Conservation (phyloP, 495 filamentous ascomycete genomes). For the Penicillium pancosmium region DNA sequence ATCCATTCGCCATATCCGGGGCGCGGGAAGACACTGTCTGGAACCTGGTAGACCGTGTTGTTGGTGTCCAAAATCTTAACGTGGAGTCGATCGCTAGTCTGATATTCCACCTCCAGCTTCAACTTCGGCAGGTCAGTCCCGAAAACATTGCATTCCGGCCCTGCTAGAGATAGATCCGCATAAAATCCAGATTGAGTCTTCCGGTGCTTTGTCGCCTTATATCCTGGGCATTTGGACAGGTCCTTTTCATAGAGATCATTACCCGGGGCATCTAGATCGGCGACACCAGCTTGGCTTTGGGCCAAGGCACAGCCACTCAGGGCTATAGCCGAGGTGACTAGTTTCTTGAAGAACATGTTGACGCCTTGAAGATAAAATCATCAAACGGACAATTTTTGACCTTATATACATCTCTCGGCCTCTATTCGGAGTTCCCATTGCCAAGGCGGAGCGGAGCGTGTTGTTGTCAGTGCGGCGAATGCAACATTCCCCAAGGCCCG, state of each 20-base stretch:
- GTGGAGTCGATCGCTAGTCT: slow-evolving; percentile 48
- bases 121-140: slow-evolving; percentile 55
- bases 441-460: slow-evolving; percentile 6
- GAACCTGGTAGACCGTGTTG: slow-evolving; percentile 60
- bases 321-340: slow-evolving; percentile 16
- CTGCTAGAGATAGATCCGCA: not conserved
- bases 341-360: slow-evolving; percentile 19
- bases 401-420: not conserved
- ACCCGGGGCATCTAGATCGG: slow-evolving; percentile 18
- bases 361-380: not conserved
- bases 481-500: slow-evolving; percentile 4
- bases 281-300: slow-evolving; percentile 23
- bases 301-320: slow-evolving; percentile 19
- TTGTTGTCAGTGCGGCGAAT: slow-evolving; percentile 16
- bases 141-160: slow-evolving; percentile 50
- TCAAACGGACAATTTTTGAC: not conserved
- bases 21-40: slow-evolving; percentile 57
- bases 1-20: slow-evolving; percentile 27
- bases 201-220: slow-evolving; percentile 47
- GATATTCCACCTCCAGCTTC: slow-evolving; percentile 54
- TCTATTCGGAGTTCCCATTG: not conserved
- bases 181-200: slow-evolving; percentile 28
- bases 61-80: slow-evolving; percentile 59
- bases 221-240: slow-evolving; percentile 49
- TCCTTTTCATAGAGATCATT: slow-evolving; percentile 28